Evolutionary conservation across 139 green algal species (phyloP), one percentile per base, ranked within the genome.

Genomic region (Coelastrella sp.): DNA sequence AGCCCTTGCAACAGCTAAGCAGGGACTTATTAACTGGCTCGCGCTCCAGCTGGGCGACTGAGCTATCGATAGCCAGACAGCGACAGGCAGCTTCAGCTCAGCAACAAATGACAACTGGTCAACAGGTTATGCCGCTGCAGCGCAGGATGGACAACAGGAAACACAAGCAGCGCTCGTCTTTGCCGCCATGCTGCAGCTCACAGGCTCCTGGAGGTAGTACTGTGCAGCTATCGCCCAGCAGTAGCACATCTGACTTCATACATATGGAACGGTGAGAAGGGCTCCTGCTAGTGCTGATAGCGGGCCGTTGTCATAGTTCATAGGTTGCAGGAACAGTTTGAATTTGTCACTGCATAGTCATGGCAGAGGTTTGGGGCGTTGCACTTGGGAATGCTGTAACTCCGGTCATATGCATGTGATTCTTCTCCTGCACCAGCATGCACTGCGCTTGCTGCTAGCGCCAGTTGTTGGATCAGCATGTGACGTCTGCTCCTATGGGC

Each of bases 41-140:
- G 13, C 11, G 13, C 64, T 14, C 16, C 64, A 71, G 64, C 13
- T 14, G 16, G 64, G 64, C 64, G 16, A 20, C 64, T 71, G 64
- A 47, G 64, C 64, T 71, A 71, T 71, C 64, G 11, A 20, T 11
- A 71, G 11, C 64, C 64, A 5, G 64, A 14, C 64, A 47, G 32
- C 64, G 16, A 14, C 64, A 71, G 64, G 11, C 64, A 71, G 13
- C 64, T 71, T 14, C n/a, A 82, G 7, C 20, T 5, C 59, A 86
- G 81, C 82, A 87, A 19, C 64, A 78, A 8, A 77, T 66, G 78
- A 80, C 74, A 58, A 80, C 74, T 58, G 22, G n/a, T 3, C n/a
- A 84, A 58, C 68, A 22, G 3, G 7, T n/a, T n/a, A 32, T 76
- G 68, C 59, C 60, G 58, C 10, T 5, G 13, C 65, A 87, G 65